Percentiles rank a stretch among this genome's conserved stretches.
Evolutionary conservation across 2,329 filamentous ascomycete genomes (phyloP).

Genomic region (Plenodomus lindquistii): DNA sequence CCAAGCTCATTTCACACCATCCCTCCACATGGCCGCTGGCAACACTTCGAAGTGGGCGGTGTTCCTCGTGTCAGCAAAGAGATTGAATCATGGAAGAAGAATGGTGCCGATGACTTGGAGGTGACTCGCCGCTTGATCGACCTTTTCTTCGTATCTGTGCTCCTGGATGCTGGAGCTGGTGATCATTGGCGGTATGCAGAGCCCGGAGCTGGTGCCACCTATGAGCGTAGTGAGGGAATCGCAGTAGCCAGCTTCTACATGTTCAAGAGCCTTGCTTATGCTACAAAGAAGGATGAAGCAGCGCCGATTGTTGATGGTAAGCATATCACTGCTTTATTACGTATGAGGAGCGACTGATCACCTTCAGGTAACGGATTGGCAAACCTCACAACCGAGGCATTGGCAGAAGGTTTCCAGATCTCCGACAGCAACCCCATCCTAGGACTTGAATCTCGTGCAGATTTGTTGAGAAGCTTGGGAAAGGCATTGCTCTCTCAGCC

Average conservation of each 20-base stretch:
- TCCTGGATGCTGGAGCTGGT: conserved; percentile 85
- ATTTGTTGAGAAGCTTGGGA: conserved; percentile 73
- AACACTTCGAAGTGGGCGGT: conserved; percentile 78
- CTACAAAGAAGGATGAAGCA: conserved; percentile 73
- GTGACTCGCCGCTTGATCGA: conserved; percentile 74
- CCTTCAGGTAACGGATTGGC: conserved; percentile 62
- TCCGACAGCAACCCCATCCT: conserved; percentile 72
- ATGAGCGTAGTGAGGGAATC: conserved; percentile 82
- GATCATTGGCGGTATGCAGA: conserved; percentile 89
- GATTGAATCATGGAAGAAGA: conserved; percentile 62
- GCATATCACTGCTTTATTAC: conserved; percentile 57
- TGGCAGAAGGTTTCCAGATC: conserved; percentile 82
- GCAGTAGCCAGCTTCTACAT: conserved; percentile 79
- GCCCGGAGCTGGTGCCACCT: conserved; percentile 76
- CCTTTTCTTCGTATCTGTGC: conserved; percentile 76
- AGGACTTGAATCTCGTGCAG: conserved; percentile 80
- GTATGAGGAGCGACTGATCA: neutral
- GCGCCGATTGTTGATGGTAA: conserved; percentile 69
- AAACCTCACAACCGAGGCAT: conserved; percentile 69
- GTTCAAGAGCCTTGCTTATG: conserved; percentile 84
- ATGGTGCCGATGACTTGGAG: conserved; percentile 66
- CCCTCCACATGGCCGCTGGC: conserved; percentile 79
- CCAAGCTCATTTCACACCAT: conserved; percentile 55
- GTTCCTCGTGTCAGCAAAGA: conserved; percentile 71
- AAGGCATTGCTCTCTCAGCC: conserved; percentile 71